These are phyloP conservation scores for Botryotinia narcissicola DNA, from an alignment of 2,329 filamentous ascomycete species.

Conservation along the genomic window DNA sequence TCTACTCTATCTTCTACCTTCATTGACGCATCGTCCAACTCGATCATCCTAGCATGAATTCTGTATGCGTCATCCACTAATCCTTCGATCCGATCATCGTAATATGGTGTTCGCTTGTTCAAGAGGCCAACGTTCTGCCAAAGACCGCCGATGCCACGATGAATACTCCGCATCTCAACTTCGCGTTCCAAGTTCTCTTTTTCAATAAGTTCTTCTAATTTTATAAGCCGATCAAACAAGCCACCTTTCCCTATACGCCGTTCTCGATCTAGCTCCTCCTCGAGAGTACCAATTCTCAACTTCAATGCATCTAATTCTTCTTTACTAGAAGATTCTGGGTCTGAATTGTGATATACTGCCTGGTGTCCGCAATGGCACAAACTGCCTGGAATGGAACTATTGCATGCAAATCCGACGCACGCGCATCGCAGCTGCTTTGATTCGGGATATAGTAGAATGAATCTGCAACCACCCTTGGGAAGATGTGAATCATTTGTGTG, in stretches of 20 bases:
- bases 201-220: conserved; percentile 54
- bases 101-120: conserved; percentile 50
- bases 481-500: conserved; percentile 45
- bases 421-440: conserved; percentile 58
- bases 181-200: conserved; percentile 51
- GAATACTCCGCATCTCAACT: conserved; percentile 53
- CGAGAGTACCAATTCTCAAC: conserved; percentile 46
- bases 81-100: conserved; percentile 53
- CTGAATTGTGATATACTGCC: conserved; percentile 54
- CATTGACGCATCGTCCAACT: conserved; percentile 40
- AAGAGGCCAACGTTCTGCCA: conserved; percentile 51
- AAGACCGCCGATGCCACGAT: conserved; percentile 52
- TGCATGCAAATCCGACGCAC: conserved; percentile 56
- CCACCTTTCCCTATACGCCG: conserved; percentile 32
- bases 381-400: conserved; percentile 52
- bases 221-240: conserved; percentile 38
- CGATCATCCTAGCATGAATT: conserved; percentile 36
- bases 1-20: conserved; percentile 38
- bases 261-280: conserved; percentile 45
- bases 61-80: conserved; percentile 44
- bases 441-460: conserved; percentile 56
- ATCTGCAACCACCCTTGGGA: conserved; percentile 58
- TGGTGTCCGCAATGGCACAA: conserved; percentile 59
- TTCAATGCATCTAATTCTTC: conserved; percentile 50
- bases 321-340: conserved; percentile 47